These are phyloP conservation scores for Rhizopogon sp. DNA, from an alignment of 768 basidiomycete genomes.

Conservation along the genomic window DNA sequence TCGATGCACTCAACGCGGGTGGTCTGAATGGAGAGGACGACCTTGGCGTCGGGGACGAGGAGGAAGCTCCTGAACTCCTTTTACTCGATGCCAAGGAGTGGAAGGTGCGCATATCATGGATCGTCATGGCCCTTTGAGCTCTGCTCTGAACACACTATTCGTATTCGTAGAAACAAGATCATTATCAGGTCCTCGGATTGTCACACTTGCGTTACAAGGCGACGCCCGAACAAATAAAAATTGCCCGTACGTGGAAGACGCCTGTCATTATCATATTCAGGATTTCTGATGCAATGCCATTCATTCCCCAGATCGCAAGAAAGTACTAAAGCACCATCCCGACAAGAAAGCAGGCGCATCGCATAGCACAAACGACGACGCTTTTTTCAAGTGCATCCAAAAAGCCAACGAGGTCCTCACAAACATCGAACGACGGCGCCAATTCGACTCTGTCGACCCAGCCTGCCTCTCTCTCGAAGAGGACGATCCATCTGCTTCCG, in stretches of 20 bases:
- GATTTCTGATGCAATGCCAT: background rate
- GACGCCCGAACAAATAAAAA: constrained; percentile 87
- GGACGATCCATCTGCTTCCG: constrained; percentile 63
- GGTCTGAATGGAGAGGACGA: constrained; percentile 65
- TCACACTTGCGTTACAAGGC: constrained; percentile 86
- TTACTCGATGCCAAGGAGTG: constrained; percentile 93
- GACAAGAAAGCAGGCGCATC: constrained; percentile 86
- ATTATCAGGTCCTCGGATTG: constrained; percentile 94
- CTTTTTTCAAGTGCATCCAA: constrained; percentile 99
- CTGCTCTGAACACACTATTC: background rate
- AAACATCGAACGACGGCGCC: constrained; percentile 80
- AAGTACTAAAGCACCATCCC: constrained; percentile 97
- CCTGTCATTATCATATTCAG: background rate
- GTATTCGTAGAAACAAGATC: constrained; percentile 83
- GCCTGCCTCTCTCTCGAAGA: constrained; percentile 66
- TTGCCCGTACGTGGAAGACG: constrained; percentile 72
- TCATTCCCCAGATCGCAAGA: constrained; percentile 75
- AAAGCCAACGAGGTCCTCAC: constrained; percentile 96
- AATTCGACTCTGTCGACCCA: constrained; percentile 96
- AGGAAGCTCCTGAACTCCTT: constrained; percentile 67
- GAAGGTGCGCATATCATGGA: constrained; percentile 59
- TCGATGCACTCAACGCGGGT: constrained; percentile 42
- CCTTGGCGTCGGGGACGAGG: constrained; percentile 89
- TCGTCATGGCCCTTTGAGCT: background rate
- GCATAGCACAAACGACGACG: constrained; percentile 90